Conservation (phyloP, 257 asterid species). For the Rehmannia glutinosa region DNA sequence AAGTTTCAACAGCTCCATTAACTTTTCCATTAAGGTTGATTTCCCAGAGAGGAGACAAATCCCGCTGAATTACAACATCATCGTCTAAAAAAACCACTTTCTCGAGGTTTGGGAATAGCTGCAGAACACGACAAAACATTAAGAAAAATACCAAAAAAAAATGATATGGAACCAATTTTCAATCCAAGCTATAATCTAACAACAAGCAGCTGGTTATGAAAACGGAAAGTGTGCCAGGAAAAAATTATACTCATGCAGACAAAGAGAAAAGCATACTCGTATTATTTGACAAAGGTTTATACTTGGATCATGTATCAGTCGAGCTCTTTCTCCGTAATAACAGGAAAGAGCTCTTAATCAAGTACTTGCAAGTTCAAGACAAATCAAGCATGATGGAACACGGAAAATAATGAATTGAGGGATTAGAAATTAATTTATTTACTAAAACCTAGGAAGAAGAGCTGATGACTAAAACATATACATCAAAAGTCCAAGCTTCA, state of each 20-base stretch:
- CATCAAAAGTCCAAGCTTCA: constrained; percentile 4
- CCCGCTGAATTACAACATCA: constrained; percentile 84
- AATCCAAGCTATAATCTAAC: constrained; percentile 3
- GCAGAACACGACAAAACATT: constrained; percentile 30
- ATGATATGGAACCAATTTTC: not conserved
- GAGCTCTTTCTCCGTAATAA: not conserved
- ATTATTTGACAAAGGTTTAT: constrained; percentile 1
- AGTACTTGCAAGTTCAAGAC: not conserved
- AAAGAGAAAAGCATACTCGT: not conserved
- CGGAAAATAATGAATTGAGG: not conserved
- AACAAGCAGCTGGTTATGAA: not conserved
- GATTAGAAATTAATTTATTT: not conserved
- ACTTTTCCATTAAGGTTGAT: constrained; percentile 82
- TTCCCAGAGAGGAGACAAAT: constrained; percentile 81
- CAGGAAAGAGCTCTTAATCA: constrained; percentile 10
- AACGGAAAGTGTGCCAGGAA: not conserved
- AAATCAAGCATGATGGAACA: constrained; percentile 4
- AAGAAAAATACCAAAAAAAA: constrained; percentile 13
- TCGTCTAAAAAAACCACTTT: constrained; percentile 94
- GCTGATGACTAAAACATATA: not conserved
- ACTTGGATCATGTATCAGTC: constrained; percentile 6
- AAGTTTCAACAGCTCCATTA: constrained; percentile 96
- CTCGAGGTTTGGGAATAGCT: constrained; percentile 90
- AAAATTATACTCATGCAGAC: not conserved
- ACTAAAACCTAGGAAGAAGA: not conserved